Percentiles rank a stretch among this genome's conserved stretches.
Evolutionary conservation across 2,329 filamentous ascomycete species (phyloP).

Genomic region (Eurotiales sp.): DNA sequence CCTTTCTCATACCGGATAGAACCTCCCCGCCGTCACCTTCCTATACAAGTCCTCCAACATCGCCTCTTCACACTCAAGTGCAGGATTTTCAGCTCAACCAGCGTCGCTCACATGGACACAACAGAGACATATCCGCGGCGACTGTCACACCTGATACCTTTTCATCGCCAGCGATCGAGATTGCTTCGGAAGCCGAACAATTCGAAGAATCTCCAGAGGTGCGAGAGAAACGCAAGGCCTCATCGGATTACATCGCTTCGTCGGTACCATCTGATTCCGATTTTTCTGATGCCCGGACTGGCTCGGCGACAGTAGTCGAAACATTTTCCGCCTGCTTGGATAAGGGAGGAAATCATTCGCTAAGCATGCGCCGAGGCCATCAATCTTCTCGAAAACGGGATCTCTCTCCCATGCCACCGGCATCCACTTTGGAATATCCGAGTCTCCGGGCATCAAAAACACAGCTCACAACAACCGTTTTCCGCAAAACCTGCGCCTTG

Average conservation of each 20-base stretch:
- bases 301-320: neutral
- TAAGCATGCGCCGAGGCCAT: neutral
- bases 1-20: constrained; percentile 22
- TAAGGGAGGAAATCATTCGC: neutral
- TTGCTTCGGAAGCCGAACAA: constrained; percentile 25
- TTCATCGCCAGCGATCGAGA: constrained; percentile 11
- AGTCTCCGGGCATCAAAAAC: constrained; percentile 43
- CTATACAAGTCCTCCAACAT: constrained; percentile 19
- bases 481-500: constrained; percentile 73
- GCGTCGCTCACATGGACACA: constrained; percentile 19
- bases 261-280: constrained; percentile 45
- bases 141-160: constrained; percentile 23
- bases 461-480: constrained; percentile 59
- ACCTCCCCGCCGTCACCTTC: constrained; percentile 18
- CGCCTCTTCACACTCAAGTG: constrained; percentile 19
- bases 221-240: constrained; percentile 26
- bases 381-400: constrained; percentile 50
- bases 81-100: constrained; percentile 3
- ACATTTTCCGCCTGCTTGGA: neutral
- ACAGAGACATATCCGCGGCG: constrained; percentile 26
- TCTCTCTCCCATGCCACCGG: constrained; percentile 64
- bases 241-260: too few relatives aligned
- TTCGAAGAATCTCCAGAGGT: too few relatives aligned
- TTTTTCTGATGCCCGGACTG: neutral
- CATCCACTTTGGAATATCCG: constrained; percentile 59